Percentiles rank a stretch among this genome's conserved stretches.
These are phyloP conservation scores for Antitrichia curtipendula DNA, from an alignment of 225 moss, liverwort and hornwort species.

Conservation along the genomic window DNA sequence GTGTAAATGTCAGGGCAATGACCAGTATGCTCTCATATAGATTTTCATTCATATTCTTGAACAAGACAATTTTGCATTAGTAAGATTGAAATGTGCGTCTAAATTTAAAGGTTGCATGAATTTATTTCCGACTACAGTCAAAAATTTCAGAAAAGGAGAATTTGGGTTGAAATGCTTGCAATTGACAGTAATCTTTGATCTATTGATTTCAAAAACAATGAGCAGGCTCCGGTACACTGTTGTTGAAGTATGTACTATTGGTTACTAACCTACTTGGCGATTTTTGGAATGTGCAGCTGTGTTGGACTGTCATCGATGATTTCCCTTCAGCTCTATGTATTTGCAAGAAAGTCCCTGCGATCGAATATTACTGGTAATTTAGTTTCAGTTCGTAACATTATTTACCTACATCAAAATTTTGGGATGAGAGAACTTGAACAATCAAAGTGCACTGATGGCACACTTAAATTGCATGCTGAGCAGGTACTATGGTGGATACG, in stretches of 20 bases:
- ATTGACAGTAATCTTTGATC: background rate
- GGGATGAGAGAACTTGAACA: background rate
- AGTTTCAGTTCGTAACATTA: background rate
- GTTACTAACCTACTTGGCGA: background rate
- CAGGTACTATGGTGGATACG: constrained; percentile 57
- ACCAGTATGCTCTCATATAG: background rate
- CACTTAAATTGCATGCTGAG: background rate
- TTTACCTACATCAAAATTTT: background rate
- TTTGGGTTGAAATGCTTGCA: background rate
- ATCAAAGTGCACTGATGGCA: background rate
- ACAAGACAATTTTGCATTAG: background rate
- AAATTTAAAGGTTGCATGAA: background rate
- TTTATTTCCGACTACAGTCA: too few relatives aligned
- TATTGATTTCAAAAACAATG: background rate
- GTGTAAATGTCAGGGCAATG: background rate
- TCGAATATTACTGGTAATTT: constrained; percentile 43
- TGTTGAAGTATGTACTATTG: background rate
- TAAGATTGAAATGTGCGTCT: background rate
- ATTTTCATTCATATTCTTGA: background rate
- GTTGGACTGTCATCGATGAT: constrained; percentile 51
- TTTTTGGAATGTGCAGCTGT: constrained; percentile 34
- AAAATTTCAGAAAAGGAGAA: background rate
- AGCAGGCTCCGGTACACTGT: background rate
- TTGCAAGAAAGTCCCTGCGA: constrained; percentile 46
- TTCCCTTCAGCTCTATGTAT: constrained; percentile 67